Base-by-base conservation (phyloP, 1,284 basidiomycete genomes). In the Cystobasidium pallidum region DNA sequence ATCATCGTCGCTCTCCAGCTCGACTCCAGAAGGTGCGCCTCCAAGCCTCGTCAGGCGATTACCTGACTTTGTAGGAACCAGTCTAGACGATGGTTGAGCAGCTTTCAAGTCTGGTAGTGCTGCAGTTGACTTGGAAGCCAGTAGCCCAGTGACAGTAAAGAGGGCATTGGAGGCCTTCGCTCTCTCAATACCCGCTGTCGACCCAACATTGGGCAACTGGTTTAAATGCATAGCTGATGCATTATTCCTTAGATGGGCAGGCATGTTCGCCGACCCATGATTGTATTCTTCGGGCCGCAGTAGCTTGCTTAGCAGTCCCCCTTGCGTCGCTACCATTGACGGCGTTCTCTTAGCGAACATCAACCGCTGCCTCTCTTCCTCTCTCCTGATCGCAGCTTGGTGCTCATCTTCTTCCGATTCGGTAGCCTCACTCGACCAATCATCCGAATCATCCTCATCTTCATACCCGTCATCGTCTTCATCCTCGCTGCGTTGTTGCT, bases 301-400 rank as follows among this genome's bases (percentile, higher is more conserved):
- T 13, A 71, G n/a, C 59, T 64, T 45, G 39, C 59, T 63, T 8
- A 71, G 49, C 3, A 59, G 54, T 49, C 55, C 73, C 17, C 52
- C 62, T 49, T 75, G 74, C 17, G 77, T 74, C 7, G 83, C 83
- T 62, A 88, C 85, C 76, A 88, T 88, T 28, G 87, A 86, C 45
- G 86, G 83, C 63, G 86, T 89, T 11, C 89, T 83, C 81, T 91
- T 92, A 70, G 86, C 84, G 78, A 93, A 91, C 85, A 92, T 84
- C 19, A 89, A 87, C 39, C 85, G 85, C 77, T 91, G 86, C 6
- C 88, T 84, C 77, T 88, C 85, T 19, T 85, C 88, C 78, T 90
- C 88, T 49, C 28, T 26, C 19, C 61, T 45, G 76, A 86, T 72
- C n/a, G 84, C 85, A 30, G 85, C 86, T 43, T 78, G 78, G 51